Evolutionary conservation across 2,329 filamentous ascomycete genomes (phyloP).

Genomic region (Epichloe festucae): DNA sequence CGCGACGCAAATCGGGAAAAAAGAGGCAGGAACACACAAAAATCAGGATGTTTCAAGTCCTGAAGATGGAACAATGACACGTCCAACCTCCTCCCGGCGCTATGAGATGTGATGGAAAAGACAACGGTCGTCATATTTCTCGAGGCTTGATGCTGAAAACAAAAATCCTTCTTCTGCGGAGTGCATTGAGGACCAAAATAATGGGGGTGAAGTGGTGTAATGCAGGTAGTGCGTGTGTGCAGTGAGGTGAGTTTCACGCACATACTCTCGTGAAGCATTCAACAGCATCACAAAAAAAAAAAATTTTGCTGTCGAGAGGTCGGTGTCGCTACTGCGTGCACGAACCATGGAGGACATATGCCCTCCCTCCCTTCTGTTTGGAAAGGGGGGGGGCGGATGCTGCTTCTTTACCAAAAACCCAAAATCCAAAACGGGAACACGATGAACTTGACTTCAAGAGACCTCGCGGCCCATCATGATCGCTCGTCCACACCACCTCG

Average conservation of each 20-base stretch:
- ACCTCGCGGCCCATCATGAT: constrained; percentile 8
- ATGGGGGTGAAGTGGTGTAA: neutral
- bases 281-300: neutral
- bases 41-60: neutral
- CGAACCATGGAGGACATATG: neutral
- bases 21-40: neutral
- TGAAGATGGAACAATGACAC: neutral
- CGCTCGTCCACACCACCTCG: constrained; percentile 47
- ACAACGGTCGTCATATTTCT: neutral
- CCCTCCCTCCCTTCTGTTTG: neutral
- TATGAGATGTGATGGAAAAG: neutral
- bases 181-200: neutral
- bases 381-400: too few relatives aligned
- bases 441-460: neutral
- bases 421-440: neutral
- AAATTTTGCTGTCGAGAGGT: neutral
- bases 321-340: neutral
- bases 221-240: neutral
- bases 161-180: neutral
- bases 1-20: constrained; percentile 1
- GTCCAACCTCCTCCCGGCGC: constrained; percentile 2
- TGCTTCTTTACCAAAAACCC: neutral
- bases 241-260: neutral
- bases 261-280: neutral
- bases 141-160: neutral